These are phyloP conservation scores for Ophidiomyces ophidiicola DNA, from an alignment of 2,329 filamentous ascomycete species.

Conservation along the genomic window DNA sequence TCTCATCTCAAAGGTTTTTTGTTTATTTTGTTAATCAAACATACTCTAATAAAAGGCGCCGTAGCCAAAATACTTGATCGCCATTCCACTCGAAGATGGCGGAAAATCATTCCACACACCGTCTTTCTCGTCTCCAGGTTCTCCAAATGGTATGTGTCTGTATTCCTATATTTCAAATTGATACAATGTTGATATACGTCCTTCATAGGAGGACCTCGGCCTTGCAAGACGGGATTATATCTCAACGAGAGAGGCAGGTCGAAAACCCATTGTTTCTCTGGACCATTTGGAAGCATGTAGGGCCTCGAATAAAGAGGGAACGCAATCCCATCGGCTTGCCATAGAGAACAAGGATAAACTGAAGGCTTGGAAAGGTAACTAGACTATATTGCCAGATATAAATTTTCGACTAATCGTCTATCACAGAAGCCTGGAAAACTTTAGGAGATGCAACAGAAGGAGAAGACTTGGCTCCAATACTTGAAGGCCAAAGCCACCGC, in stretches of 20 bases:
- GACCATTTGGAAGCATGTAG: constrained; percentile 23
- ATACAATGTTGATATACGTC: neutral
- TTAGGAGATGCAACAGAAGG: constrained; percentile 23
- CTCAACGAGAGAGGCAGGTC: constrained; percentile 23
- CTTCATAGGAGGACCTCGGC: constrained; percentile 28
- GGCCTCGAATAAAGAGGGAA: constrained; percentile 23
- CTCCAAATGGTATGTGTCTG: constrained; percentile 22
- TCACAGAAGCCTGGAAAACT: constrained; percentile 23
- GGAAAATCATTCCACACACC: constrained; percentile 14
- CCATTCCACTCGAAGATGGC: constrained; percentile 11
- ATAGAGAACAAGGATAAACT: constrained; percentile 20
- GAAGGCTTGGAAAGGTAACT: constrained; percentile 27
- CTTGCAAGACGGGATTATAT: constrained; percentile 27
- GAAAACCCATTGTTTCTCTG: constrained; percentile 13
- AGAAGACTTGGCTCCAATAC: constrained; percentile 24
- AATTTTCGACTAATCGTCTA: neutral
- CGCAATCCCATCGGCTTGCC: constrained; percentile 21
- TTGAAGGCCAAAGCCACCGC: constrained; percentile 31
- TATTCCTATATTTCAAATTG: neutral
- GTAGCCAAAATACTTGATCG: too few species aligned
- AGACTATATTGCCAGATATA: neutral
- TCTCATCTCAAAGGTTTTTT: too few species aligned
- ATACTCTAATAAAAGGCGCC: too few species aligned
- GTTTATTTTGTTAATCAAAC: too few species aligned
- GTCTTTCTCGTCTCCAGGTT: constrained; percentile 18